Evolutionary conservation across 2,329 filamentous ascomycete genomes (phyloP), one percentile per base, ranked within the genome.

Genomic region (Monilinia aucupariae): DNA sequence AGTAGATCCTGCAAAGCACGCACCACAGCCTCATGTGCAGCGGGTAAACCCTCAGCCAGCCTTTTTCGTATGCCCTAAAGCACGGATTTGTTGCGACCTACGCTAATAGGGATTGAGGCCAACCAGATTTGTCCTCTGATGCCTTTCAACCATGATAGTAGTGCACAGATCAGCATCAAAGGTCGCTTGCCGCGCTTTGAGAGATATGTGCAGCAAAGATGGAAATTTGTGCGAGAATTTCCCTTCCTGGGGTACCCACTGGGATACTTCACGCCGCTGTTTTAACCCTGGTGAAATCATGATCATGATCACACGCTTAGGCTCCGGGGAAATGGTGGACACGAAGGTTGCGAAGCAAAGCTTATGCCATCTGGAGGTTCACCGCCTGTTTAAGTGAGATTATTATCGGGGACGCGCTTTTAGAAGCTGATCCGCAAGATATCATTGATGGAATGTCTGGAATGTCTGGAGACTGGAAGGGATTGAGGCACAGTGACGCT

Each of bases 281-380:
- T 7, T 41, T 56, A 37, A 37, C 41, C 54, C 54, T 32, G 32
- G 41, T 34, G 32, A 25, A 47, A n/a, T 56, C 10, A 56, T 61
- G 34, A 52, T 60, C 58, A 60, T 60, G 34, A 53, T 61, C 58
- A 61, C 48, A 61, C 37, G 58, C 58, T 43, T 45, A 39, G 54
- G 54, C 49, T 61, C 58, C 58, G 58, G 58, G 58, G 58, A 61
- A 60, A 41, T 53, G 58, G 58, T 61, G 58, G 58, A 61, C 25
- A 41, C 41, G 32, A 9, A 45, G 27, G 39, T 15, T 47, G 54
- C 20, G 47, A 47, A 10, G 43, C 8, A 51, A 41, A 61, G 49
- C 54, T 47, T 47, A 12, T 34, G 7, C 54, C 54, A 56, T 43
- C 47, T 37, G 30, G 41, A 56, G 30, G 41, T 25, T 56, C 54